These are phyloP conservation scores for Periconia sp. DNA, from an alignment of 2,329 filamentous ascomycete species.

Conservation along the genomic window DNA sequence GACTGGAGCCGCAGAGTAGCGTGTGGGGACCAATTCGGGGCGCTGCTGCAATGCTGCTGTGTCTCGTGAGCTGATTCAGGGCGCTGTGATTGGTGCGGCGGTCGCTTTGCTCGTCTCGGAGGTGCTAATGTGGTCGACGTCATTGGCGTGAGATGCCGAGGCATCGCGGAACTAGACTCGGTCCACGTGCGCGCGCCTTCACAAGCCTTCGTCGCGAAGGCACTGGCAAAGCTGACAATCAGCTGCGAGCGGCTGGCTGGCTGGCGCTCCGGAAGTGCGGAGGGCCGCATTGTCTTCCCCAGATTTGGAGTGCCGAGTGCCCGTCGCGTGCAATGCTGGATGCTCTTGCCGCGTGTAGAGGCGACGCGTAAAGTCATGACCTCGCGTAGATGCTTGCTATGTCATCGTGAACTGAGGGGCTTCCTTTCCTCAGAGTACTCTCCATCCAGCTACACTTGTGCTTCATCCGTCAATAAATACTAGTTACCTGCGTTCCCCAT, in stretches of 20 bases:
- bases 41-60: slow-evolving; percentile 25
- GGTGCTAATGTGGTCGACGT: slow-evolving; percentile 31
- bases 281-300: slow-evolving; percentile 4
- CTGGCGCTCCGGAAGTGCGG: slow-evolving; percentile 9
- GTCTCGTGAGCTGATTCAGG: slow-evolving; percentile 37
- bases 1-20: slow-evolving; percentile 32
- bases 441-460: no score
- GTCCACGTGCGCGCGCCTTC: slow-evolving; percentile 9
- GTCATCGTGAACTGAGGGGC: no score
- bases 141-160: slow-evolving; percentile 36
- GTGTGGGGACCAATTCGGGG: slow-evolving; percentile 25
- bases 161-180: slow-evolving; percentile 13
- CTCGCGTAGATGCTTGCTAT: no score
- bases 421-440: no score
- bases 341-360: no score
- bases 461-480: no score
- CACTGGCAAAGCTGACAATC: not conserved
- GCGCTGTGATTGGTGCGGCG: slow-evolving; percentile 33
- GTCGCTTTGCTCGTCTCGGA: slow-evolving; percentile 32
- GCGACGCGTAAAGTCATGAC: no score
- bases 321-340: no score
- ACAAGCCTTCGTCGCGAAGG: slow-evolving; percentile 4
- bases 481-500: no score
- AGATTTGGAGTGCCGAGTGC: no score
- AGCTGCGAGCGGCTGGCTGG: slow-evolving; percentile 1